Evolutionary conservation across 495 filamentous ascomycete genomes (phyloP).

Genomic region (Lepraria neglecta): DNA sequence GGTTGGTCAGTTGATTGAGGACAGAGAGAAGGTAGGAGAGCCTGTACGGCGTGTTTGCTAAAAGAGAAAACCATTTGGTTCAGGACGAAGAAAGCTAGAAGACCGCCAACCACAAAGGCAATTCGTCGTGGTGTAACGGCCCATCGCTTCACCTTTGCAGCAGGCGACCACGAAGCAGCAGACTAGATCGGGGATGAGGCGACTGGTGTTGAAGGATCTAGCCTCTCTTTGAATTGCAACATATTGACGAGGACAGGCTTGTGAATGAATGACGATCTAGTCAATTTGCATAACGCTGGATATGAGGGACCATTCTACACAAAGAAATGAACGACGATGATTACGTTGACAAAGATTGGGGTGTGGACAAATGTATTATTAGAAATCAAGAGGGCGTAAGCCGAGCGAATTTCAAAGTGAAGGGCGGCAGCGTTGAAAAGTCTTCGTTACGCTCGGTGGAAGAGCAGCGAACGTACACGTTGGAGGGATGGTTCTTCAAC

Average conservation of each 20-base stretch:
- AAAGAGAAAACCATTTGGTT: background rate
- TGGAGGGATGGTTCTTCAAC: background rate
- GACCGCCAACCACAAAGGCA: background rate
- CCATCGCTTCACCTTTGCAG: constrained; percentile 5
- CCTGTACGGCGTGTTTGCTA: constrained; percentile 3
- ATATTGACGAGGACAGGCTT: background rate
- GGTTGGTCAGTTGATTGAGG: background rate
- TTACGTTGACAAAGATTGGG: background rate
- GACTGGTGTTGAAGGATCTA: constrained; percentile 11
- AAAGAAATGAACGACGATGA: background rate
- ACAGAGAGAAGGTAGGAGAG: background rate
- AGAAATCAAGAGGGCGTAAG: too few species aligned
- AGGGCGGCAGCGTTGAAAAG: too few species aligned
- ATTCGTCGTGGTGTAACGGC: constrained; percentile 14
- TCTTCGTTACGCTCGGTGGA: too few species aligned
- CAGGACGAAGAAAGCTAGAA: constrained; percentile 12
- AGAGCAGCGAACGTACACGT: background rate
- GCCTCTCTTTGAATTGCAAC: background rate
- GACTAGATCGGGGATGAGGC: constrained; percentile 4
- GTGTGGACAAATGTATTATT: too few species aligned
- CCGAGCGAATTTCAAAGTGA: too few species aligned
- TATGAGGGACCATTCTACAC: background rate
- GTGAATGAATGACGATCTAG: background rate
- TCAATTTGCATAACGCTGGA: background rate
- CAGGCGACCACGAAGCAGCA: constrained; percentile 12